Base-by-base conservation (phyloP, 352 stramenopile species). In the Phytophthora pini region DNA sequence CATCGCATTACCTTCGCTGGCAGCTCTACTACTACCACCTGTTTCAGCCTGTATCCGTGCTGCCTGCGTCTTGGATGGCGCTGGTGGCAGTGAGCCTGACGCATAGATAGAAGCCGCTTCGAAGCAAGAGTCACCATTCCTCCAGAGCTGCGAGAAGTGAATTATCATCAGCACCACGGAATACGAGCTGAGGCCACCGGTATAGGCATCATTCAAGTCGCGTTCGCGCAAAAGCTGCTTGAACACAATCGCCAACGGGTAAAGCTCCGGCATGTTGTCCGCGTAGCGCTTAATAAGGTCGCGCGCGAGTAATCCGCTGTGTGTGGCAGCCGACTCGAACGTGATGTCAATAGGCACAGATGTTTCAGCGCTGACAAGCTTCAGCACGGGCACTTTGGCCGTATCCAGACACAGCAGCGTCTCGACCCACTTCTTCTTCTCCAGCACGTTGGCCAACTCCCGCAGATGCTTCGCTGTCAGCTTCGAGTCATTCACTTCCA, bases 161-260 rank as follows among this genome's bases (percentile, higher is more conserved):
- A 96, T 88, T 55, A 97, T 84, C 92, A 98, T 98, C 7, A 98
- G 76, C 54, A 97, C 88, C n/a, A 97, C 74, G 24, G 90, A 96
- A 69, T 98, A 98, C 50, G 88, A 97, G 56, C 88, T 97, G 3
- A 98, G 73, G 2, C 92, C 92, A 38, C 92, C 92, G 0, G 88
- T 97, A 67, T 97, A 98, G 8, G 89, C 88, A 63, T 98, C 90
- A 61, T 98, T 97, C 10, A 98, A 72, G 38, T 93, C 88, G 13
- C 92, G 87, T 61, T 94, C 89, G 9, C 89, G 86, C 40, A 98
- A 74, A 15, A 98, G 67, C 51, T 97, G 88, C 76, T 98, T 98
- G 52, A 98, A 89, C 2, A 97, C 81, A 54, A 98, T 87, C 0
- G 88, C 87, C 10, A 98, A 61, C 1, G 92, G 92, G 39, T 96